Evolutionary conservation across 176 grass and related monocot species (phyloP).

Genomic region (Zizania latifolia): DNA sequence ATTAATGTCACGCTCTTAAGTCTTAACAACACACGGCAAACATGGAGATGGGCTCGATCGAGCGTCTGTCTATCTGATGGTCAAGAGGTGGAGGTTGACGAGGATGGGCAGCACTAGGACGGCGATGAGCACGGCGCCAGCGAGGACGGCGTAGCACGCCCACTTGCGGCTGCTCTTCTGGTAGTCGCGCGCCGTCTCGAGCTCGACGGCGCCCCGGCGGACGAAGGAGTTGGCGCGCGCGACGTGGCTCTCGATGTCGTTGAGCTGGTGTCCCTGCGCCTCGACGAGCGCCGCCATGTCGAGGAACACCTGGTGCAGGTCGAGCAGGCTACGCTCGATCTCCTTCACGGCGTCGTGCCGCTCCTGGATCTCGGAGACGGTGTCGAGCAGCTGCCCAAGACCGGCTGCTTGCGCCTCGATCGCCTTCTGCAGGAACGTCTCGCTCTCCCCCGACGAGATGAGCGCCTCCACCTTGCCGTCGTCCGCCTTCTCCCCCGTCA

Average conservation of each 20-base stretch:
- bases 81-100: slow-evolving; percentile 47
- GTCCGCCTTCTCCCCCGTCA: slow-evolving; percentile 46
- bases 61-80: slow-evolving; percentile 2
- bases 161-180: slow-evolving; percentile 73
- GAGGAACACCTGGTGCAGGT: slow-evolving; percentile 79
- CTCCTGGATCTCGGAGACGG: slow-evolving; percentile 81
- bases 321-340: slow-evolving; percentile 71
- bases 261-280: slow-evolving; percentile 79
- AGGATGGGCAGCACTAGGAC: slow-evolving; percentile 32
- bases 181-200: slow-evolving; percentile 55
- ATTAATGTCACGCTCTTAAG: not conserved
- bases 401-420: slow-evolving; percentile 66
- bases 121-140: slow-evolving; percentile 20
- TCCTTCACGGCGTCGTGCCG: slow-evolving; percentile 83
- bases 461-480: slow-evolving; percentile 43
- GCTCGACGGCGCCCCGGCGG: slow-evolving; percentile 58
- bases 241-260: slow-evolving; percentile 86
- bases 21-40: not conserved
- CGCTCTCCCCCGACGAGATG: slow-evolving; percentile 50
- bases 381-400: slow-evolving; percentile 58
- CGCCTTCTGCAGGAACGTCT: slow-evolving; percentile 62
- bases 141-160: slow-evolving; percentile 60
- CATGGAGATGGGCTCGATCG: too few species aligned
- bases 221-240: slow-evolving; percentile 92
- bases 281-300: slow-evolving; percentile 95